Conservation (phyloP, 768 basidiomycete species). For the Gymnopilus junonius region DNA sequence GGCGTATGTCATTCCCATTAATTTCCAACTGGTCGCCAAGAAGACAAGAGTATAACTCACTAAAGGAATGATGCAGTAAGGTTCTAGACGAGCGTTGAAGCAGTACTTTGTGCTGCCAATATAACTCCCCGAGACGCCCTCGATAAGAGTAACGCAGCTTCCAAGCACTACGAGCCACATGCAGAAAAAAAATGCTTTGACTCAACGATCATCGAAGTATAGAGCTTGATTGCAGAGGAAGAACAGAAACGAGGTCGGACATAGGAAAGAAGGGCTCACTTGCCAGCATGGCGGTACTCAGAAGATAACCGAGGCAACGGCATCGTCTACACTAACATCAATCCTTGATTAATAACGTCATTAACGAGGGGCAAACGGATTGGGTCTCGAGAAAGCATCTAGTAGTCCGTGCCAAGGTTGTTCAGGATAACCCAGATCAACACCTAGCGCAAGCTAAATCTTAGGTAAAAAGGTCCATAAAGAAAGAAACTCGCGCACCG, state of each 20-base stretch:
- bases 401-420: constrained; percentile 17
- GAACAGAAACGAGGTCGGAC: constrained; percentile 9
- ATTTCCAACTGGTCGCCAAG: constrained; percentile 34
- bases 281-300: constrained; percentile 4
- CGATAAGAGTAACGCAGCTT: constrained; percentile 24
- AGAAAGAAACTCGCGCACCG: background rate
- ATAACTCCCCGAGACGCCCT: constrained; percentile 20
- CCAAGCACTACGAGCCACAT: background rate
- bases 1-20: constrained; percentile 17
- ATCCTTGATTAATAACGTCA: constrained; percentile 28
- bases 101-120: constrained; percentile 31
- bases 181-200: background rate
- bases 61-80: constrained; percentile 20
- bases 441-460: background rate
- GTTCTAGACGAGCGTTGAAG: constrained; percentile 14
- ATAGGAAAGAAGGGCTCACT: constrained; percentile 10
- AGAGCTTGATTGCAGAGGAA: constrained; percentile 8
- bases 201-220: background rate
- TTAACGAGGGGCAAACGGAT: constrained; percentile 23
- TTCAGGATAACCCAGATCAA: background rate
- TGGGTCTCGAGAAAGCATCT: constrained; percentile 19
- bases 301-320: background rate
- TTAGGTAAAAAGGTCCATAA: background rate
- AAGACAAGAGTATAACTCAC: constrained; percentile 37
- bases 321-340: background rate